Percentiles rank a stretch among this genome's conserved stretches.
phyloP scores from a whole-genome alignment of 2,329 filamentous ascomycete species.

The Paecilomyces sp. region DNA sequence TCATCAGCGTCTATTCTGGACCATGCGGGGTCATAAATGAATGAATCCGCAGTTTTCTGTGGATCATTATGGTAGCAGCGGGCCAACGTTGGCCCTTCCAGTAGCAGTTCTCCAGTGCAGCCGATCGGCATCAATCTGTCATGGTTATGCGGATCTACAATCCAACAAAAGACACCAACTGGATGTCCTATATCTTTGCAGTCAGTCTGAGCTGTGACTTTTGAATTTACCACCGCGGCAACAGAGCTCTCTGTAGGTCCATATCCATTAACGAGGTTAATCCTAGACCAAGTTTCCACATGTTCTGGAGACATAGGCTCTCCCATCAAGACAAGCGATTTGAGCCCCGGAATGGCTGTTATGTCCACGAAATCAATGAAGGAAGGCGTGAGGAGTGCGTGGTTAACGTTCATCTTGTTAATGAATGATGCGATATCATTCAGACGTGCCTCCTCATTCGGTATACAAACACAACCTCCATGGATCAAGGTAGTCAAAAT shows the following conservation, averaged over 20 bases:
- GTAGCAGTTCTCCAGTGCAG: conserved; percentile 28
- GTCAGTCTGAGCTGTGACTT: conserved; percentile 22
- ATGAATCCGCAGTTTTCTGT: conserved; percentile 51
- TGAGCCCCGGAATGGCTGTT: conserved; percentile 35
- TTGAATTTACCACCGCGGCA: conserved; percentile 24
- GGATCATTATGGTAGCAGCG: conserved; percentile 55
- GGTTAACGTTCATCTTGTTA: conserved; percentile 46
- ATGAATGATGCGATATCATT: conserved; percentile 46
- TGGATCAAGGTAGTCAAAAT: conserved; percentile 47
- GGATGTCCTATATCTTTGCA: conserved; percentile 29
- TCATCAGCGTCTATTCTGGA: conserved; percentile 30
- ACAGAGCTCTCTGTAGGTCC: conserved; percentile 38
- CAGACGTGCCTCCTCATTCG: conserved; percentile 42
- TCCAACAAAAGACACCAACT: conserved; percentile 28
- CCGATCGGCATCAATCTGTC: conserved; percentile 36
- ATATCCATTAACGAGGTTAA: conserved; percentile 36
- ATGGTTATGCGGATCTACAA: conserved; percentile 33
- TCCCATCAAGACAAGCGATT: conserved; percentile 37
- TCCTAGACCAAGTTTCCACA: conserved; percentile 28
- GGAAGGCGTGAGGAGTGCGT: conserved; percentile 54
- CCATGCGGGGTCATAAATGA: conserved; percentile 52
- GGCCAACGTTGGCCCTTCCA: conserved; percentile 50
- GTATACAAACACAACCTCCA: conserved; percentile 55
- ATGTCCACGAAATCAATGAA: conserved; percentile 45
- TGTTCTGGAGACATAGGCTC: conserved; percentile 43